Evolutionary conservation across 1,284 basidiomycete species (phyloP).

Genomic region (Ustilago curta): DNA sequence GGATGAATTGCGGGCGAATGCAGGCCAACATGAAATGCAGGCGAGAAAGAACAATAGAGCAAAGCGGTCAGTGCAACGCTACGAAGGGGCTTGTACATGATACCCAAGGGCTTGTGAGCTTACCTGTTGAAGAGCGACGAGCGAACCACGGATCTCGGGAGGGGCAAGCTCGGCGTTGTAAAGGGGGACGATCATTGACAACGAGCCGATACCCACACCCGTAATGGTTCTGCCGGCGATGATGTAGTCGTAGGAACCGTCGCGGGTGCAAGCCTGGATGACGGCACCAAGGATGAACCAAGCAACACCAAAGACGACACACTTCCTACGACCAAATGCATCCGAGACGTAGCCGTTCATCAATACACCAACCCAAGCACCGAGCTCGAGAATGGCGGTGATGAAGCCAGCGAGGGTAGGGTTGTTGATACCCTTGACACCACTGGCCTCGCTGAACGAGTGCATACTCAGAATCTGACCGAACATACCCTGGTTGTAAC

Average conservation of each 20-base stretch:
- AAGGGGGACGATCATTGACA: slow-evolving; percentile 78
- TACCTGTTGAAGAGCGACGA: slow-evolving; percentile 80
- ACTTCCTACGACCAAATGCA: slow-evolving; percentile 76
- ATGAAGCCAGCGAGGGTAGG: slow-evolving; percentile 76
- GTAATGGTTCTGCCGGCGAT: slow-evolving; percentile 79
- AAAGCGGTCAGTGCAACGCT: too few species aligned
- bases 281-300: slow-evolving; percentile 79
- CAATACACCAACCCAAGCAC: slow-evolving; percentile 79
- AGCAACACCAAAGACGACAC: slow-evolving; percentile 78
- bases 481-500: slow-evolving; percentile 77
- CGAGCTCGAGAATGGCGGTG: slow-evolving; percentile 82
- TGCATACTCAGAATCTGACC: slow-evolving; percentile 81
- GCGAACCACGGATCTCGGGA: slow-evolving; percentile 82
- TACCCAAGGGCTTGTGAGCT: not conserved
- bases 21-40: too few species aligned
- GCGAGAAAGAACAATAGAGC: not conserved
- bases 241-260: slow-evolving; percentile 74
- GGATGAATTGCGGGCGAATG: too few species aligned
- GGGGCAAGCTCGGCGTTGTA: slow-evolving; percentile 86
- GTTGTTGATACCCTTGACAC: slow-evolving; percentile 78
- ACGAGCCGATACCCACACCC: slow-evolving; percentile 81
- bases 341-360: slow-evolving; percentile 78
- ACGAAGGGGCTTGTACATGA: not conserved
- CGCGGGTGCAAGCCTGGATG: slow-evolving; percentile 75
- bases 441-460: slow-evolving; percentile 77